Evolutionary conservation across 768 basidiomycete species (phyloP).

Genomic region (Crepidotus variabilis): DNA sequence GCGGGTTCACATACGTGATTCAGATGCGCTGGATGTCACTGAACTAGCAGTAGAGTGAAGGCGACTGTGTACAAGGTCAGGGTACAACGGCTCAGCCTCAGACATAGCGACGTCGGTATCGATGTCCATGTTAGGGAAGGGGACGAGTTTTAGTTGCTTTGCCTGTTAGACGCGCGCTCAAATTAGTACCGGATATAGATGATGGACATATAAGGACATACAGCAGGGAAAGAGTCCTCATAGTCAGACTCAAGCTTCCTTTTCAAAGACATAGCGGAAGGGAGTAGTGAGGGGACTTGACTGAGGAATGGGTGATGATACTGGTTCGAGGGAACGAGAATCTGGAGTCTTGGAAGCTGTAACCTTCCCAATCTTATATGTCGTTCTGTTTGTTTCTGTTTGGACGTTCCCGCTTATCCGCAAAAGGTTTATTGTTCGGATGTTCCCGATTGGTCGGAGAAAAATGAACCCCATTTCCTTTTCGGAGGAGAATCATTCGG

Average conservation of each 20-base stretch:
- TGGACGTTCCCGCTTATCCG: constrained; percentile 9
- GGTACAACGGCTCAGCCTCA: constrained; percentile 55
- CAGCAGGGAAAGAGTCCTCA: constrained; percentile 49
- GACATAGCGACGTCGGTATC: constrained; percentile 73
- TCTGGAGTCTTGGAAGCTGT: constrained; percentile 8
- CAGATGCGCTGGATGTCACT: constrained; percentile 45
- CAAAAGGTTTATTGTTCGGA: constrained; percentile 1
- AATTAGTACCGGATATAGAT: constrained; percentile 17
- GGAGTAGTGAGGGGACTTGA: constrained; percentile 5
- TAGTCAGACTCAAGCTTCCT: constrained; percentile 66
- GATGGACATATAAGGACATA: constrained; percentile 24
- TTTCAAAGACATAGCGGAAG: constrained; percentile 60
- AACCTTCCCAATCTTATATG: constrained; percentile 24
- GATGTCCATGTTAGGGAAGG: constrained; percentile 63
- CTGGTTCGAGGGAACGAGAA: constrained; percentile 17
- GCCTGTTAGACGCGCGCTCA: constrained; percentile 35
- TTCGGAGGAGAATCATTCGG: background rate
- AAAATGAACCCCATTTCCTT: constrained; percentile 23
- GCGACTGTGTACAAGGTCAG: constrained; percentile 56
- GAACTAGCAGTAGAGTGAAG: constrained; percentile 65
- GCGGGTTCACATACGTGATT: constrained; percentile 29
- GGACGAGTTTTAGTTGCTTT: constrained; percentile 73
- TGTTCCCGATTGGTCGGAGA: constrained; percentile 22
- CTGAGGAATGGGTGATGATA: constrained; percentile 5
- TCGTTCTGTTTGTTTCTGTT: constrained; percentile 19